These are phyloP conservation scores for Phoma sp. DNA, from an alignment of 2,329 filamentous ascomycete species.

Conservation along the genomic window DNA sequence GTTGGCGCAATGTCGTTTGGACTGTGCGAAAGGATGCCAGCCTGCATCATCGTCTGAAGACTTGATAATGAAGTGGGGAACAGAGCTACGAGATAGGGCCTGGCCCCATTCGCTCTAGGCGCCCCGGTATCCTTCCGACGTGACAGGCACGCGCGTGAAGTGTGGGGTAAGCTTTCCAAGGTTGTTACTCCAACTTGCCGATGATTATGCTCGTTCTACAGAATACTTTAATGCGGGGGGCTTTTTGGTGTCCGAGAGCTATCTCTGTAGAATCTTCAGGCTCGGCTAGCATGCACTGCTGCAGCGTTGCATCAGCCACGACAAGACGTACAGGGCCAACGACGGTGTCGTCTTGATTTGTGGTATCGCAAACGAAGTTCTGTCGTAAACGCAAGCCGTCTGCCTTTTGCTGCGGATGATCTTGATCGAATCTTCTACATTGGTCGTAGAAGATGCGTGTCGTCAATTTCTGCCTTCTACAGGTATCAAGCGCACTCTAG, in stretches of 20 bases:
- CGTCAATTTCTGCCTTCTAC: not conserved
- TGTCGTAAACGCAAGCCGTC: not conserved
- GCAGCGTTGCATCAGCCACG: slow-evolving; percentile 5
- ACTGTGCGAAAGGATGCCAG: slow-evolving; percentile 13
- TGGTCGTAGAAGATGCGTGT: not conserved
- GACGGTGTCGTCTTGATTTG: slow-evolving; percentile 5
- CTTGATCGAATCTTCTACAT: not conserved
- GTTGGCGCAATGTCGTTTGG: slow-evolving; percentile 4
- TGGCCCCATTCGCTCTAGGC: slow-evolving; percentile 12
- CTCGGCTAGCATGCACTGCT: not conserved
- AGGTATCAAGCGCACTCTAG: not conserved
- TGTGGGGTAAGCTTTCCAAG: slow-evolving; percentile 12
- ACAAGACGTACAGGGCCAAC: not conserved
- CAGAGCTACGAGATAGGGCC: slow-evolving; percentile 9
- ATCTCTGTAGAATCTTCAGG: not conserved
- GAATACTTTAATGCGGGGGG: not conserved
- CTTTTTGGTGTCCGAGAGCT: not conserved
- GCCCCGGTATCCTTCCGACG: slow-evolving; percentile 10
- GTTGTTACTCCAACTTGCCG: not conserved
- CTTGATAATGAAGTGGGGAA: slow-evolving; percentile 12
- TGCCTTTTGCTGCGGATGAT: not conserved
- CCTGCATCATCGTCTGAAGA: slow-evolving; percentile 3
- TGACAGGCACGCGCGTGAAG: slow-evolving; percentile 2
- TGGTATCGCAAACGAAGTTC: not conserved
- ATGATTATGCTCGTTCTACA: not conserved